Evolutionary conservation across 768 basidiomycete genomes (phyloP), one percentile per base, ranked within the genome.

Genomic region (Ephemerocybe angulata): DNA sequence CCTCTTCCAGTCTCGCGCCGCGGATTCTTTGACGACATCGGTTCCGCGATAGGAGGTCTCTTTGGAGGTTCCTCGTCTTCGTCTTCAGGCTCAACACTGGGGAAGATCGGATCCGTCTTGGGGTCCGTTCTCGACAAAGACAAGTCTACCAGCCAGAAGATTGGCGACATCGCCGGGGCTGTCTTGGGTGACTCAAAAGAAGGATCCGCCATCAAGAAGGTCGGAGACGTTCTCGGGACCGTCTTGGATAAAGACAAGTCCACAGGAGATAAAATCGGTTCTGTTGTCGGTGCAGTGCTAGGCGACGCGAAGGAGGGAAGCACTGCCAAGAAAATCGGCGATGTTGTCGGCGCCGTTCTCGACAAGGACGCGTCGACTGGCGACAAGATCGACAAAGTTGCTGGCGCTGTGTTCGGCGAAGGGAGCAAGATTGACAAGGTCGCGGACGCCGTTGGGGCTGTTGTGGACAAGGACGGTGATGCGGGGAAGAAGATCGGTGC

Each of bases 11-110:
- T 33, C 13, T n/a, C 24, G 31, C 43, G 33, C 28, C 44, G 53
- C 27, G 53, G 37, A 24, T 53, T 53, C 52, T 43, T 54, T 15
- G 50, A 42, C 13, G 27, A 33, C 6, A 50, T 50, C 25, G 48
- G 28, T 8, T 29, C 29, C 50, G 28, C 31, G 21, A 30, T 52
- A 22, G 53, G 53, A 35, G 44, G 53, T 24, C 43, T 54, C 43
- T 54, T 54, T 33, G 53, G 53, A 21, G 43, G 43, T 31, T 12
- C 28, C 46, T 17, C 27, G n/a, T 21, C 28, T 31, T 47, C 46
- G 2, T 19, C 7, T 42, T 42, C 40, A 29, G 47, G 29, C n/a
- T 31, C 30, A 3, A 22, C 10, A 12, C 28, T 48, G 30, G 48
- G 31, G 15, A 50, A 50, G 15, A 24, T 50, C n/a, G 48, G 48